Evolutionary conservation across 495 filamentous ascomycete species (phyloP).

Genomic region (Diplogelasinospora grovesii): DNA sequence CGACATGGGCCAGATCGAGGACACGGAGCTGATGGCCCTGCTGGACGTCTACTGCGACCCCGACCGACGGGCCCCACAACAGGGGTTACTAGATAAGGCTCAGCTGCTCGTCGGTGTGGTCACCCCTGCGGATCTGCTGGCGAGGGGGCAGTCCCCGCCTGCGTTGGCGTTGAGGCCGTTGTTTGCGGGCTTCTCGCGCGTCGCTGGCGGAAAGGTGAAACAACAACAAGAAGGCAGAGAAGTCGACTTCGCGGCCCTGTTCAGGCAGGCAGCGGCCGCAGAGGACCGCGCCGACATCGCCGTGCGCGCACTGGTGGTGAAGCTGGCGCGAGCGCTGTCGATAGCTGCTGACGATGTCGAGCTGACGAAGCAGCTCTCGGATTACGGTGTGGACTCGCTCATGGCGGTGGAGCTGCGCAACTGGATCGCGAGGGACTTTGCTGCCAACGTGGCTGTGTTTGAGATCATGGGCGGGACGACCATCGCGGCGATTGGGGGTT

Average conservation of each 20-base stretch:
- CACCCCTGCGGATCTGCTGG: not conserved
- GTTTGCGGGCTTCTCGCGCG: slow-evolving; percentile 12
- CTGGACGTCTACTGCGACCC: slow-evolving; percentile 30
- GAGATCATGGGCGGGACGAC: slow-evolving; percentile 38
- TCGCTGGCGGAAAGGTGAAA: too few relatives aligned
- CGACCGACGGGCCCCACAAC: too few relatives aligned
- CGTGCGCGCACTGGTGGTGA: slow-evolving; percentile 20
- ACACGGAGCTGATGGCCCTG: slow-evolving; percentile 26
- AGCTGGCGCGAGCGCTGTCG: slow-evolving; percentile 28
- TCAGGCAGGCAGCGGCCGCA: slow-evolving; percentile 17
- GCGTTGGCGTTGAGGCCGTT: slow-evolving; percentile 5
- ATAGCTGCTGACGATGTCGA: slow-evolving; percentile 32
- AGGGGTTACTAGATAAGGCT: too few relatives aligned
- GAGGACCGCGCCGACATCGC: slow-evolving; percentile 24
- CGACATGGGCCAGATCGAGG: slow-evolving; percentile 22
- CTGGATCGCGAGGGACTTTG: slow-evolving; percentile 45
- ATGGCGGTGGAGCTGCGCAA: slow-evolving; percentile 53
- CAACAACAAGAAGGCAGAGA: too few relatives aligned
- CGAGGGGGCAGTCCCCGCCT: not conserved
- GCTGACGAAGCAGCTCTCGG: slow-evolving; percentile 25
- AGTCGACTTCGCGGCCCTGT: slow-evolving; percentile 3
- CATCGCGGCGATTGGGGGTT: slow-evolving; percentile 14
- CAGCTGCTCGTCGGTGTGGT: slow-evolving; percentile 2
- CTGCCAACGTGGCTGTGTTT: slow-evolving; percentile 38
- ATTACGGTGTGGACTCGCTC: slow-evolving; percentile 50